Conservation (phyloP, 306 rosid species). For the Cotoneaster glaucophyllus region DNA sequence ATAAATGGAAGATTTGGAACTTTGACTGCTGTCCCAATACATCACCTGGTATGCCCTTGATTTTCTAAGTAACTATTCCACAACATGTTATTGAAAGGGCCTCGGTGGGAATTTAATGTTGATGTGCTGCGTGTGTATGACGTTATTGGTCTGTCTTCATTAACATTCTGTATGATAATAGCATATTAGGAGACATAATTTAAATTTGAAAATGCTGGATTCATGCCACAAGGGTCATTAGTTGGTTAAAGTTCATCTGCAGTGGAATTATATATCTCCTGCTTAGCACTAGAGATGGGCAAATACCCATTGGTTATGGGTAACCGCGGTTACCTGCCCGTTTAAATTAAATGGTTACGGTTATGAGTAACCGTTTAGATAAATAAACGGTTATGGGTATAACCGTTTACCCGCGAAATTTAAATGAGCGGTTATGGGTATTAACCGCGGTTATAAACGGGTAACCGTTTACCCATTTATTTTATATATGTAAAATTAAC, state of each 20-base stretch:
- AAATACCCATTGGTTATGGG: too few species aligned
- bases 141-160: not conserved
- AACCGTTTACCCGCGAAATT: too few species aligned
- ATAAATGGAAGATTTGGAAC: conserved; percentile 87
- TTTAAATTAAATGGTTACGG: too few species aligned
- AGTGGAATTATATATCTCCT: not conserved
- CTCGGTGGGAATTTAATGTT: not conserved
- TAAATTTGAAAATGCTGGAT: not conserved
- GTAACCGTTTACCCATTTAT: too few species aligned
- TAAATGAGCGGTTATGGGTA: too few species aligned
- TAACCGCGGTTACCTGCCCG: too few species aligned
- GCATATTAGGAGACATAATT: not conserved
- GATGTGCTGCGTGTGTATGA: not conserved
- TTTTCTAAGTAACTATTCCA: conserved; percentile 2
- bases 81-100: not conserved
- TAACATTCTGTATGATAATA: not conserved
- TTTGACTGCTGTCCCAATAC: conserved; percentile 78
- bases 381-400: too few species aligned
- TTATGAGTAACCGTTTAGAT: too few species aligned
- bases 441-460: too few species aligned
- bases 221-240: not conserved
- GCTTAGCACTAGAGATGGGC: not conserved
- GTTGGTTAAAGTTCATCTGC: not conserved
- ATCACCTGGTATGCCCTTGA: conserved; percentile 62
- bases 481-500: too few species aligned